These are phyloP conservation scores for Cryptosporidium sp. DNA, from an alignment of 169 alveolate genomes.

Conservation along the genomic window DNA sequence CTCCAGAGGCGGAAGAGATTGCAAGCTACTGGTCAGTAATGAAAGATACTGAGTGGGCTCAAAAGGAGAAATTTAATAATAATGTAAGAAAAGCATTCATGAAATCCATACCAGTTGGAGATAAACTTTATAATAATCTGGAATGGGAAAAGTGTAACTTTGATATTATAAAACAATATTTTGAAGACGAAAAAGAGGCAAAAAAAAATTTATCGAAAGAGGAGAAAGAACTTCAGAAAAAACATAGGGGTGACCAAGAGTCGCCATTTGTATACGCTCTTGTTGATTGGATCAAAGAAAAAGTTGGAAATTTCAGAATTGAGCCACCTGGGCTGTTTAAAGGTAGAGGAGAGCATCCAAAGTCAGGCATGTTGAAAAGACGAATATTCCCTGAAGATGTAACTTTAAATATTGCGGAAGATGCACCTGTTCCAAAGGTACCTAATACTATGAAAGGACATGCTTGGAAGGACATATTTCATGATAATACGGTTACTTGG, in stretches of 20 bases:
- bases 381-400: conserved; percentile 94
- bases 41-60: conserved; percentile 92
- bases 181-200: conserved; percentile 60
- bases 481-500: conserved; percentile 97
- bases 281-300: conserved; percentile 90
- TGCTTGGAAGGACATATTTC: conserved; percentile 96
- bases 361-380: conserved; percentile 92
- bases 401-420: conserved; percentile 92
- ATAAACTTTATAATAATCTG: conserved; percentile 80
- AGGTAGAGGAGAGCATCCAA: conserved; percentile 99
- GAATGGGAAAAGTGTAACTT: conserved; percentile 73
- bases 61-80: conserved; percentile 89
- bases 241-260: conserved; percentile 33
- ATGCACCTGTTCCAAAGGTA: conserved; percentile 96
- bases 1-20: conserved; percentile 96
- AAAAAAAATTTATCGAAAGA: conserved; percentile 60
- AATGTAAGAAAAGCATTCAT: conserved; percentile 91
- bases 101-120: conserved; percentile 82
- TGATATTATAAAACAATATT: conserved; percentile 28
- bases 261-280: conserved; percentile 81
- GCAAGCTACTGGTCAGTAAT: conserved; percentile 97
- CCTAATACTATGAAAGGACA: conserved; percentile 93
- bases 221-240: conserved; percentile 39
- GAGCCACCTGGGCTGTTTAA: conserved; percentile 99
- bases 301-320: conserved; percentile 92